phyloP scores from a whole-genome alignment of 805 yeast genomes.

The Cyberlindnera sargentensis region DNA sequence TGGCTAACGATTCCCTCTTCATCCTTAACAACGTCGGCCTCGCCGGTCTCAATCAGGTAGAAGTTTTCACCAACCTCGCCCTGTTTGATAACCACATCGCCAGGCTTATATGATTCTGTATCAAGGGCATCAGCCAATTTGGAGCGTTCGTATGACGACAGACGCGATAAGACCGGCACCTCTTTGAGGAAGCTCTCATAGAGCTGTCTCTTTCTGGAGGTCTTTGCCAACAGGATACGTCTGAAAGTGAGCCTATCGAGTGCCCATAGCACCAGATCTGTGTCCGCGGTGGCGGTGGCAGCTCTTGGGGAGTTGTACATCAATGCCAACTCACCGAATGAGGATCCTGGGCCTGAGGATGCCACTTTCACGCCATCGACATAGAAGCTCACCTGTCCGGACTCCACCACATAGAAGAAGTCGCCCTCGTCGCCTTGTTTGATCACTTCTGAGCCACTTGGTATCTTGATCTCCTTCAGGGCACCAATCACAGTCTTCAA shows the following conservation, averaged over 20 bases:
- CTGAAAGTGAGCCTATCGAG: slow-evolving; percentile 90
- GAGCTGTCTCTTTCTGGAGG: slow-evolving; percentile 83
- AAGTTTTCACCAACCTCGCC: slow-evolving; percentile 82
- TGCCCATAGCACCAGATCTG: slow-evolving; percentile 81
- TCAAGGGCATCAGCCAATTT: slow-evolving; percentile 93
- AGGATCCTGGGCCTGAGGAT: slow-evolving; percentile 76
- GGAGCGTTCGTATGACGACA: slow-evolving; percentile 75
- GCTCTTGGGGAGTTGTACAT: slow-evolving; percentile 98
- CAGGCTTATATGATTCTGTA: slow-evolving; percentile 64
- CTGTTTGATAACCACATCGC: slow-evolving; percentile 70
- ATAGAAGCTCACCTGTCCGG: slow-evolving; percentile 75
- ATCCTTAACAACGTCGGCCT: slow-evolving; percentile 62
- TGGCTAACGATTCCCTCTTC: slow-evolving; percentile 54
- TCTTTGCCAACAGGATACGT: slow-evolving; percentile 82
- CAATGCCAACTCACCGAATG: slow-evolving; percentile 94
- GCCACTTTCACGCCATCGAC: slow-evolving; percentile 62
- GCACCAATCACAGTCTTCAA: slow-evolving; percentile 75
- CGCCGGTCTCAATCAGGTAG: slow-evolving; percentile 73
- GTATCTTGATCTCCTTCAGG: slow-evolving; percentile 62
- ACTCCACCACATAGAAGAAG: slow-evolving; percentile 79
- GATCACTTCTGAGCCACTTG: slow-evolving; percentile 60
- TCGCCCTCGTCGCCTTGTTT: slow-evolving; percentile 94
- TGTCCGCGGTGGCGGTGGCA: slow-evolving; percentile 76
- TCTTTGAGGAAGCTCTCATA: slow-evolving; percentile 84
- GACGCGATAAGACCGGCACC: slow-evolving; percentile 70